phyloP scores from a whole-genome alignment of 352 stramenopile genomes.

The Phytophthora nicotianae region DNA sequence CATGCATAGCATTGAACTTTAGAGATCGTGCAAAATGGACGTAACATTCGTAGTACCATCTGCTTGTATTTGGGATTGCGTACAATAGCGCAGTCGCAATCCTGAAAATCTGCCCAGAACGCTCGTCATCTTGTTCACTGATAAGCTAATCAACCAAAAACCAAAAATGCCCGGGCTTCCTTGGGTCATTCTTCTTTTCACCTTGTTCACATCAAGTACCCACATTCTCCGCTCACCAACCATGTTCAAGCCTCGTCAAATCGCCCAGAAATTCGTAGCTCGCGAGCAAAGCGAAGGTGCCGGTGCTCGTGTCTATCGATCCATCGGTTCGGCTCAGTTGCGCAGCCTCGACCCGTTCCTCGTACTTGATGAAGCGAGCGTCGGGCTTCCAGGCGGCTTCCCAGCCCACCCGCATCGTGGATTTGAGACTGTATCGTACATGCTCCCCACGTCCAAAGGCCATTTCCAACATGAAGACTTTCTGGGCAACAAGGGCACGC shows the following conservation, averaged over 20 bases:
- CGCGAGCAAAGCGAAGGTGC: constrained; percentile 42
- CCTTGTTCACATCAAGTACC: constrained; percentile 1
- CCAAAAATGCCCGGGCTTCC: neutral
- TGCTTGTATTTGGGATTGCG: neutral
- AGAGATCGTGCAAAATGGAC: no score
- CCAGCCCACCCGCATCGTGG: constrained; percentile 89
- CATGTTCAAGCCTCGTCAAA: constrained; percentile 35
- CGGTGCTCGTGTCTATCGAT: constrained; percentile 43
- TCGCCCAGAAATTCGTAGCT: constrained; percentile 41
- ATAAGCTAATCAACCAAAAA: neutral
- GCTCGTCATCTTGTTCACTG: neutral
- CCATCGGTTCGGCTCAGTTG: constrained; percentile 36
- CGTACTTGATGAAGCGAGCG: constrained; percentile 56
- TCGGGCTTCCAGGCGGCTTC: constrained; percentile 75
- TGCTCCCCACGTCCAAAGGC: constrained; percentile 71
- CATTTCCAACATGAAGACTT: constrained; percentile 89
- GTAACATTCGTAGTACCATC: neutral
- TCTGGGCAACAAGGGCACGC: constrained; percentile 47
- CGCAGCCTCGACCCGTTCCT: constrained; percentile 58
- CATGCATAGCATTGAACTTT: no score
- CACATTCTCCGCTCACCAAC: neutral
- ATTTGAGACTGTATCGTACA: constrained; percentile 92
- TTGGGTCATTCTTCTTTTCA: constrained; percentile 17
- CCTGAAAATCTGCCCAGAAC: neutral
- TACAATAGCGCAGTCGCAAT: neutral